Percentiles rank a stretch among this genome's conserved stretches.
phyloP scores from a whole-genome alignment of 176 grass and related monocot species.

The Musa itinerans region DNA sequence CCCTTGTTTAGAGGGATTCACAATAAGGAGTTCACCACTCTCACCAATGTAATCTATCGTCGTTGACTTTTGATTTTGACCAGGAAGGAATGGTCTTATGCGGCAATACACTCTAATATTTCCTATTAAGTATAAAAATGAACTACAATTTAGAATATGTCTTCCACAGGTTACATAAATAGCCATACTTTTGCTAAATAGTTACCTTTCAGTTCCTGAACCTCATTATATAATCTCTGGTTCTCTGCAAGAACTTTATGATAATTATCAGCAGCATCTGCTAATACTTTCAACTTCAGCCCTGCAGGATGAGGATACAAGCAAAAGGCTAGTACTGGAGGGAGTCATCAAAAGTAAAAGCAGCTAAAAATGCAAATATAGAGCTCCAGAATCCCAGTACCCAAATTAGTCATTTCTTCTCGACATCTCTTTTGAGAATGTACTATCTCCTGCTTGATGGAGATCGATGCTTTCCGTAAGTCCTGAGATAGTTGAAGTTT shows the following conservation, averaged over 20 bases:
- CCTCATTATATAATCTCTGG: constrained; percentile 12
- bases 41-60: constrained; percentile 12
- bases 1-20: constrained; percentile 18
- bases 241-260: constrained; percentile 21
- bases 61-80: constrained; percentile 8
- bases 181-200: neutral
- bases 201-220: constrained; percentile 20
- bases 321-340: neutral
- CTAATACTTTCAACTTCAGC: neutral
- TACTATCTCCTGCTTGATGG: neutral
- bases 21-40: constrained; percentile 18
- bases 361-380: neutral
- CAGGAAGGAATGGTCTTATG: constrained; percentile 15
- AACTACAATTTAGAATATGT: neutral
- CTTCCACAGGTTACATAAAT: neutral
- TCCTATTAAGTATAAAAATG: neutral
- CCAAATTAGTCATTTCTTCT: constrained; percentile 1
- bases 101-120: constrained; percentile 23
- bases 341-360: neutral
- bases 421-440: neutral
- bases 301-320: constrained; percentile 3
- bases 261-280: constrained; percentile 20
- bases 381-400: neutral
- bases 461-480: neutral
- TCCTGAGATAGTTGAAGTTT: neutral